Conservation (phyloP, 2,329 filamentous ascomycete genomes). For the Colletotrichum orchidophilum region DNA sequence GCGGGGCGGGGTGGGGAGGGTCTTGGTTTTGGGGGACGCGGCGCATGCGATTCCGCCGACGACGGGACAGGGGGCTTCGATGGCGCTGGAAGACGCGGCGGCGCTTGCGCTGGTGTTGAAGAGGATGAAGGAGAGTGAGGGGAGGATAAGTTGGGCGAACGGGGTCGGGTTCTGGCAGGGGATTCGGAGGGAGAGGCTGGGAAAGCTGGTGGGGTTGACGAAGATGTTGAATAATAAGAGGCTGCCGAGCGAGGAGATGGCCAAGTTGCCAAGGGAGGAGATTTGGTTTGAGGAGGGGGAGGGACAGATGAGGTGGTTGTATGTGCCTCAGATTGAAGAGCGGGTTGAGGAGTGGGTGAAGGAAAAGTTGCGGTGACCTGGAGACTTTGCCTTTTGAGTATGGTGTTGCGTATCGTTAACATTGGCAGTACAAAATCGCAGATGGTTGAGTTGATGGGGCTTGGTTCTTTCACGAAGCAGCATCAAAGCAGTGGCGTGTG, state of each 20-base stretch:
- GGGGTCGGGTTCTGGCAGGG: constrained; percentile 56
- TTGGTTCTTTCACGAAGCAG: not conserved
- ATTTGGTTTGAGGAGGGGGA: constrained; percentile 35
- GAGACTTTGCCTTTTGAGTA: not conserved
- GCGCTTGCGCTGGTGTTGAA: constrained; percentile 52
- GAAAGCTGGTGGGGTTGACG: constrained; percentile 58
- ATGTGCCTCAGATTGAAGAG: constrained; percentile 48
- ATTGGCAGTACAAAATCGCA: not conserved
- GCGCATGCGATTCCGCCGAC: constrained; percentile 59
- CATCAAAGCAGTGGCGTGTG: not conserved
- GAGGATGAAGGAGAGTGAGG: constrained; percentile 34
- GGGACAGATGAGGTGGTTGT: constrained; percentile 50
- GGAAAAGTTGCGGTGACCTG: not conserved
- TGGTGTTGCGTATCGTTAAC: not conserved
- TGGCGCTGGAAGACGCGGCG: constrained; percentile 61
- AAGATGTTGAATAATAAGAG: constrained; percentile 56
- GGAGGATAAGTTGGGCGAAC: constrained; percentile 36
- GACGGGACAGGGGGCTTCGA: constrained; percentile 56
- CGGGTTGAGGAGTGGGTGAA: constrained; percentile 42
- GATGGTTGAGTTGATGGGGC: not conserved
- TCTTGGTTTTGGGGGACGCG: constrained; percentile 58
- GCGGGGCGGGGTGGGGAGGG: constrained; percentile 38
- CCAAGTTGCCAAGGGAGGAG: constrained; percentile 13
- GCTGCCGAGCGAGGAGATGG: constrained; percentile 47
- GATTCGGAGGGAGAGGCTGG: constrained; percentile 57